Evolutionary conservation across 1,139 yeast genomes (phyloP), one percentile per base, ranked within the genome.

Genomic region (Tardiomyces blankii): DNA sequence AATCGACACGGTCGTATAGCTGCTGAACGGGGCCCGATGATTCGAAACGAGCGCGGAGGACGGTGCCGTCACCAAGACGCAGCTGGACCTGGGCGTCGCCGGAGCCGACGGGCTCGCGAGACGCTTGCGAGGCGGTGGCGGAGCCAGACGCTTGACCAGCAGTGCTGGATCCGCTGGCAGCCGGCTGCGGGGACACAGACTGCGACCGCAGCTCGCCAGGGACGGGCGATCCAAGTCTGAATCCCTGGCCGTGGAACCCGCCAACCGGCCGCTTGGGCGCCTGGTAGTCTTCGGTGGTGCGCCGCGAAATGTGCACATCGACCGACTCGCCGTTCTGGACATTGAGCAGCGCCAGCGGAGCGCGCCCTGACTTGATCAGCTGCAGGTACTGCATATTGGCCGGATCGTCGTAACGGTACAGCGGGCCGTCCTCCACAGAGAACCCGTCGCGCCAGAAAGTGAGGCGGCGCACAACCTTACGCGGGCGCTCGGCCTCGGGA

Each of bases 381-480:
- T 79, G 75, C 55, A 93, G 70, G 52, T 85, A 82, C 43, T 73
- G 75, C 44, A 81, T 79, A 61, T 91, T 91, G 21, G 75, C 78
- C 7, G 96, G 96, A 62, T 91, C 97, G 58, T 91, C 96, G 61
- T 88, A 91, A 48, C 94, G 72, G 63, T 77, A 82, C 49, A 91
- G 72, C 18, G 78, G 78, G 1, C 97, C 96, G 45, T 88, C 95
- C 18, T 91, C 97, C 28, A 91, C 89, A 47, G 88, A 86, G 66
- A 93, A 91, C 2, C 98, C 98, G 60, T 91, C 93, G 56, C 80
- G 81, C 98, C 98, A 91, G 63, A 91, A 91, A 0, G 95, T 87
- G 51, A 93, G 82, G 45, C 82, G 82, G 71, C 51, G 76, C 16
- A 54, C 49, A n/a, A 63, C 66, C 33, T 52, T 48, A 38, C 51